These are phyloP conservation scores for Diplodia intermedia DNA, from an alignment of 2,329 filamentous ascomycete species.

Conservation along the genomic window DNA sequence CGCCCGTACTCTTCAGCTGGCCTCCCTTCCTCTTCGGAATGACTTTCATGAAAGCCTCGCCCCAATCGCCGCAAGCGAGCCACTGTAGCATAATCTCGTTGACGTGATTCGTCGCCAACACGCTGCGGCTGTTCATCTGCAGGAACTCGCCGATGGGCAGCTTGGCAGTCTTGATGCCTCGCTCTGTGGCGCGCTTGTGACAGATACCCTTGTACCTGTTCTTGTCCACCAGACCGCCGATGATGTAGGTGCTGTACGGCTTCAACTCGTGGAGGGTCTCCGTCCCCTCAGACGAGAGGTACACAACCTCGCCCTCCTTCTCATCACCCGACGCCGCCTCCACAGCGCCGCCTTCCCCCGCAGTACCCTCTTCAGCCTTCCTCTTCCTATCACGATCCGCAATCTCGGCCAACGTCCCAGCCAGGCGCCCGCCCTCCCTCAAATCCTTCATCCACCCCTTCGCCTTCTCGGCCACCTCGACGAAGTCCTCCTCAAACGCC, in stretches of 20 bases:
- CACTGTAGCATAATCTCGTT: conserved; percentile 95
- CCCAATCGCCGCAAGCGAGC: conserved; percentile 92
- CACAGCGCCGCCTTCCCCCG: conserved; percentile 35
- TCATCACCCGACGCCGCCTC: conserved; percentile 34
- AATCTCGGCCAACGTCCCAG: conserved; percentile 61
- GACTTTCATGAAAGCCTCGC: conserved; percentile 81
- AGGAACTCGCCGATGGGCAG: conserved; percentile 95
- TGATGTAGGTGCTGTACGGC: conserved; percentile 88
- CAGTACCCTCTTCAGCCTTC: not conserved
- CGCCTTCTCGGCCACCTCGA: conserved; percentile 70
- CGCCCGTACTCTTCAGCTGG: conserved; percentile 59
- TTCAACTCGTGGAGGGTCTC: conserved; percentile 82
- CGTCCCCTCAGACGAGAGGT: conserved; percentile 90
- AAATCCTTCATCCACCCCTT: conserved; percentile 69
- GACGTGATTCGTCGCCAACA: conserved; percentile 94
- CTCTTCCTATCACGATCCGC: conserved; percentile 7
- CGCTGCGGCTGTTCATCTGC: conserved; percentile 83
- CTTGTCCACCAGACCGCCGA: conserved; percentile 93
- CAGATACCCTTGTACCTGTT: conserved; percentile 96
- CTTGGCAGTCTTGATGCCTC: conserved; percentile 84
- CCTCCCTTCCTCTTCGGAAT: conserved; percentile 92
- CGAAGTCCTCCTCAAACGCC: conserved; percentile 77
- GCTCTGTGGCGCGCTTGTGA: conserved; percentile 77
- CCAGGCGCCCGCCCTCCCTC: conserved; percentile 63
- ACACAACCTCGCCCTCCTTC: conserved; percentile 71